These are phyloP conservation scores for Backusella macrospora DNA, from an alignment of 192 early-diverging fungal genomes.

Conservation along the genomic window DNA sequence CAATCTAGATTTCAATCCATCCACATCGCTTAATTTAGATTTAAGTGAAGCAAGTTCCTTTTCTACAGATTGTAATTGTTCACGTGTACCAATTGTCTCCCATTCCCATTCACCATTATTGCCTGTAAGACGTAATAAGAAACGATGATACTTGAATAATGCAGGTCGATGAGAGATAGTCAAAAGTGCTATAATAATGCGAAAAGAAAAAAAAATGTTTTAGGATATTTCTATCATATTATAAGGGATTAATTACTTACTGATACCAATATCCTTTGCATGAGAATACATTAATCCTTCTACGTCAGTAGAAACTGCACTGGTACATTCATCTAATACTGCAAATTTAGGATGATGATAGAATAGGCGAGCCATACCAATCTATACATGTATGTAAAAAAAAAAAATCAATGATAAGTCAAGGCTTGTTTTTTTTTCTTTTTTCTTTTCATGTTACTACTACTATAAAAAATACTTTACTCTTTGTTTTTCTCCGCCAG, in stretches of 20 bases:
- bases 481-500: conserved; percentile 95
- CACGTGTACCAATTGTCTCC: conserved; percentile 78
- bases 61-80: conserved; percentile 81
- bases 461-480: conserved; percentile 36
- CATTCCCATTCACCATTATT: conserved; percentile 85
- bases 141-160: conserved; percentile 95
- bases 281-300: conserved; percentile 90
- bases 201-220: too few relatives aligned
- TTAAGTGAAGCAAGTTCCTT: conserved; percentile 83
- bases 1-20: conserved; percentile 47
- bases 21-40: conserved; percentile 53
- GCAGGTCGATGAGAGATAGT: conserved; percentile 96
- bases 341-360: conserved; percentile 96
- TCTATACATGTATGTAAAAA: conserved; percentile 44
- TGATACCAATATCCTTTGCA: conserved; percentile 83
- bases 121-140: conserved; percentile 88
- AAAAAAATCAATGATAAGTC: background rate
- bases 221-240: background rate
- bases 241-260: conserved; percentile 32
- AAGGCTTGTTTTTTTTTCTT: background rate
- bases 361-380: conserved; percentile 95
- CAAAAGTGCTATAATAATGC: conserved; percentile 60
- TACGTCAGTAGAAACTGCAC: conserved; percentile 89
- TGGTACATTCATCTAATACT: conserved; percentile 93
- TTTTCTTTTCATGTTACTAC: background rate